A percentile compares a stretch with the other conserved stretches of the same genome.
Conservation (phyloP, 139 green algal species). For the Picochlorum sp. region DNA sequence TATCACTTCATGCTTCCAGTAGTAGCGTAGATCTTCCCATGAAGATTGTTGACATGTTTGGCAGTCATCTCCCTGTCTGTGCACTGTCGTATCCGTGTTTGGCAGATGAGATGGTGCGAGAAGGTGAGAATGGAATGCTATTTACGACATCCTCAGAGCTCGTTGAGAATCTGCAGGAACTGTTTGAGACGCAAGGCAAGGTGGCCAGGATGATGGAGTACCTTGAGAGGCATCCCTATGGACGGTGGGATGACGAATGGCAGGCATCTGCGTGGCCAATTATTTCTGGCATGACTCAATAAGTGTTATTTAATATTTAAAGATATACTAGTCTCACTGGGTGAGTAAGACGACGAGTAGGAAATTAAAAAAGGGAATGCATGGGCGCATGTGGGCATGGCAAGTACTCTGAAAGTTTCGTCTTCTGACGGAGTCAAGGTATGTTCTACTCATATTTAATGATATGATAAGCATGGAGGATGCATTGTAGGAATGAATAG, state of each 20-base stretch:
- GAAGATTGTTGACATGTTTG: slow-evolving; percentile 99
- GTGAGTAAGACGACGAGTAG: too few species aligned
- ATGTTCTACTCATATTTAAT: not conserved
- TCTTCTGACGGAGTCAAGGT: slow-evolving; percentile 66
- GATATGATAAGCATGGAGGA: not conserved
- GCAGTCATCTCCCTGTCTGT: slow-evolving; percentile 79
- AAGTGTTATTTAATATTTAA: too few species aligned
- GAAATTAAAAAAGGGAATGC: too few species aligned
- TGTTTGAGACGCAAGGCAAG: slow-evolving; percentile 28
- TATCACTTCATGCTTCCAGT: slow-evolving; percentile 85
- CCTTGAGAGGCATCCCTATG: too few species aligned
- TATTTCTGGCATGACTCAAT: too few species aligned
- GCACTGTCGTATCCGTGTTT: slow-evolving; percentile 76
- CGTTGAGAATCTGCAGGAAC: slow-evolving; percentile 36
- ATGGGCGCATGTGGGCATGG: not conserved
- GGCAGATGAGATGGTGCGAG: slow-evolving; percentile 60
- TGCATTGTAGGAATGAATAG: not conserved
- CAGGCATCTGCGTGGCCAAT: too few species aligned
- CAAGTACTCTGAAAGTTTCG: slow-evolving; percentile 72
- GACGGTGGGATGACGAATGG: too few species aligned
- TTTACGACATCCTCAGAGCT: slow-evolving; percentile 61
- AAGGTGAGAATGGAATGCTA: slow-evolving; percentile 67
- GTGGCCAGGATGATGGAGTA: too few species aligned
- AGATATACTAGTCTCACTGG: too few species aligned
- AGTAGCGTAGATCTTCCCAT: slow-evolving; percentile 94